Conservation (phyloP, 148 eudicot genomes). For the Agrostemma githago region DNA sequence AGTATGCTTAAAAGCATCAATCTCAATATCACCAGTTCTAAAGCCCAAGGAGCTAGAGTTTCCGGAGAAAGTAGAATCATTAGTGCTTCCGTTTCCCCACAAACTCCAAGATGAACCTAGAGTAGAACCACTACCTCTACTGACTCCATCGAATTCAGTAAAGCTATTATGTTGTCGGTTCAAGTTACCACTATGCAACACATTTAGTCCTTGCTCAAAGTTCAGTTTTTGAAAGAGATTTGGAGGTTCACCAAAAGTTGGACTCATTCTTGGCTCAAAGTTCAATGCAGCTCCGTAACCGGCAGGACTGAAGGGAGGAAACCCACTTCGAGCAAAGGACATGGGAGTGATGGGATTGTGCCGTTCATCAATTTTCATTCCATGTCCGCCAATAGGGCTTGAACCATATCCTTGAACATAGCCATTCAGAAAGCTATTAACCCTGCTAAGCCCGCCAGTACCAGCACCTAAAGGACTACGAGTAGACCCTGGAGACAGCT, state of each 20-base stretch:
- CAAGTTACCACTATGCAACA: constrained; percentile 37
- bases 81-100: constrained; percentile 64
- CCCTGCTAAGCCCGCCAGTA: constrained; percentile 53
- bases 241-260: constrained; percentile 40
- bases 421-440: constrained; percentile 59
- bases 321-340: constrained; percentile 55
- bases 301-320: constrained; percentile 55
- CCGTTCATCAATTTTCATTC: constrained; percentile 70
- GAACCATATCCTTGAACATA: constrained; percentile 54
- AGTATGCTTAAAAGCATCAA: constrained; percentile 38
- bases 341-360: constrained; percentile 65
- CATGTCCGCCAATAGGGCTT: constrained; percentile 52
- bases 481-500: constrained; percentile 71
- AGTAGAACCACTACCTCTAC: constrained; percentile 44
- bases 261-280: constrained; percentile 56
- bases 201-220: constrained; percentile 53
- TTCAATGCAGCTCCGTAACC: constrained; percentile 43
- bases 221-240: constrained; percentile 42
- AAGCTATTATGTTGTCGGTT: constrained; percentile 46
- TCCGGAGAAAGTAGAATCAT: constrained; percentile 36
- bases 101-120: constrained; percentile 48
- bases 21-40: constrained; percentile 38
- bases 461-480: constrained; percentile 50
- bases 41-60: constrained; percentile 41
- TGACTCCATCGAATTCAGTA: constrained; percentile 45